Evolutionary conservation across 768 basidiomycete genomes (phyloP), one percentile per base, ranked within the genome.

Genomic region (Cystobasidium ongulense): DNA sequence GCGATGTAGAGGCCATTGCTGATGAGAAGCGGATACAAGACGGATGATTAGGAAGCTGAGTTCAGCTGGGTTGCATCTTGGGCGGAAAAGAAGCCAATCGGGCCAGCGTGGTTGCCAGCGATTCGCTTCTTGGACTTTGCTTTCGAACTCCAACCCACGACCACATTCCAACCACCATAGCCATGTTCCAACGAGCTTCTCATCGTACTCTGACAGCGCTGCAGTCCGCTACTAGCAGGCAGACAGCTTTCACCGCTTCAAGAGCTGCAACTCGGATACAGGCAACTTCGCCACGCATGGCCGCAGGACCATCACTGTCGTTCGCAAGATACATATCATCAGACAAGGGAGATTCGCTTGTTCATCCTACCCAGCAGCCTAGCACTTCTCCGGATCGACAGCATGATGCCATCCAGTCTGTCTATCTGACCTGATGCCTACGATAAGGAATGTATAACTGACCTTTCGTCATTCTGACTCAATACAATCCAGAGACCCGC

Each of bases 331-430:
- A 27, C 21, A 27, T 35, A 5, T 15, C 57, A 35, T 59, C 57
- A 31, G 33, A 35, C 57, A 59, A 35, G 29, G 43, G 23, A 13
- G 43, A 33, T n/a, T 36, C 65, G 15, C 65, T 52, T 25, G 43
- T 64, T 5, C 63, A 27, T 15, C 38, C 39, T 29, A 52, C 31
- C 2, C 43, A 46, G 50, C 65, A 67, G 29, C 65, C 65, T 11
- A 46, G 39, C 25, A 67, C 65, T 29, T 67, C 65, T 8, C 65
- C 65, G 1, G 65, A 67, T 31, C 38, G 46, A 15, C 46, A 54
- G 46, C 43, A 25, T 4, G 50, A 35, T 21, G 33, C 57, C 29
- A 50, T 21, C 46, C 15, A 50, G 46, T 50, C 3, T 11, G 41
- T 33, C 35, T 61, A 2, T 4, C 7, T 5, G 7, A 17, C 57